Evolutionary conservation across 1,284 basidiomycete genomes (phyloP).

Genomic region (Cryptococcus wingfieldii): DNA sequence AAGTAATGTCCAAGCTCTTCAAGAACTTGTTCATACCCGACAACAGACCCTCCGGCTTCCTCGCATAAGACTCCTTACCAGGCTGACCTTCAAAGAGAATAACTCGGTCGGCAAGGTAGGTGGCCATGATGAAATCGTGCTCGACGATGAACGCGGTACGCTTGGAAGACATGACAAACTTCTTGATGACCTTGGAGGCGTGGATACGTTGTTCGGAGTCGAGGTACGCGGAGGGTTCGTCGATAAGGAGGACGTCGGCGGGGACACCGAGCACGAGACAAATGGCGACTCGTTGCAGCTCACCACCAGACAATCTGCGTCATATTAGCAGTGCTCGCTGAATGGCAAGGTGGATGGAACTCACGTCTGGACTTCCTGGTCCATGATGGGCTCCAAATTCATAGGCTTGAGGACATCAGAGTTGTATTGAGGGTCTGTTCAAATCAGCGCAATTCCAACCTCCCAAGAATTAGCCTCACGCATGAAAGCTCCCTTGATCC

Average conservation of each 20-base stretch:
- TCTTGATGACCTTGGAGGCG: slow-evolving; percentile 93
- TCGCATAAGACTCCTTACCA: slow-evolving; percentile 74
- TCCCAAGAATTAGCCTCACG: slow-evolving; percentile 37
- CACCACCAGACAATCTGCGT: slow-evolving; percentile 75
- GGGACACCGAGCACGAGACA: slow-evolving; percentile 76
- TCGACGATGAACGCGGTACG: slow-evolving; percentile 96
- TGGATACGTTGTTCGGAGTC: slow-evolving; percentile 98
- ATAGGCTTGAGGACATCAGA: slow-evolving; percentile 95
- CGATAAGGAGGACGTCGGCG: slow-evolving; percentile 69
- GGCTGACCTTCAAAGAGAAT: slow-evolving; percentile 90
- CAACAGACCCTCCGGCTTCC: slow-evolving; percentile 57
- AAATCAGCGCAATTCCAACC: slow-evolving; percentile 2
- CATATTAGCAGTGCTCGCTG: neutral
- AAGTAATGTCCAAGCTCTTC: slow-evolving; percentile 87
- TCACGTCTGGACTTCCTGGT: slow-evolving; percentile 87
- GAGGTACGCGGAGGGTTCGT: slow-evolving; percentile 62
- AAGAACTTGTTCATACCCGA: slow-evolving; percentile 63
- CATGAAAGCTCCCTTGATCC: slow-evolving; percentile 91
- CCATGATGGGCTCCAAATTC: slow-evolving; percentile 82
- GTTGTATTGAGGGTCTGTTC: slow-evolving; percentile 79
- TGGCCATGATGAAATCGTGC: slow-evolving; percentile 85
- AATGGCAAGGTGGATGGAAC: slow-evolving; percentile 2
- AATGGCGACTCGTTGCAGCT: slow-evolving; percentile 92
- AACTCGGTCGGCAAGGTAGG: slow-evolving; percentile 93
- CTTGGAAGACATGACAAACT: slow-evolving; percentile 89